Evolutionary conservation across 2,329 filamentous ascomycete species (phyloP), one percentile per base, ranked within the genome.

Genomic region (Penicillium vulpinum): DNA sequence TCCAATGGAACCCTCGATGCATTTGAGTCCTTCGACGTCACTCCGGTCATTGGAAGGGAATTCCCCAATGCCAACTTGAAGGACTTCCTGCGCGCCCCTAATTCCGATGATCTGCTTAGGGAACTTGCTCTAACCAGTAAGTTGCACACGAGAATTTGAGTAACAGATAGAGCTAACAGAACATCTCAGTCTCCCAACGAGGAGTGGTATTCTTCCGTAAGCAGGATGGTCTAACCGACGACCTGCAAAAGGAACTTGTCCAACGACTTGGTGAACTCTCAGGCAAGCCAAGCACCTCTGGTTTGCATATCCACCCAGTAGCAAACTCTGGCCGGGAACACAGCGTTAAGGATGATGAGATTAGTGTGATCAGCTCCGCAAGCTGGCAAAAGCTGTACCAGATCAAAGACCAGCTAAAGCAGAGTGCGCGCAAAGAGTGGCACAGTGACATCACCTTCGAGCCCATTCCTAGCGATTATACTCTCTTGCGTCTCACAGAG

Each of bases 161-260:
- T n/a, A n/a, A n/a, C n/a, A n/a, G n/a, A n/a, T n/a, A n/a, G n/a
- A n/a, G n/a, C n/a, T n/a, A n/a, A n/a, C n/a, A n/a, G n/a, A n/a
- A n/a, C 3, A 13, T 8, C 2, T 8, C 41, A 81, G 81, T 83
- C 47, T 83, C 80, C 2, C 77, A 81, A 58, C 75, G 80, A 7
- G 80, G 81, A 1, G 80, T 84, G 0, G 78, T 83, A 18, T 83
- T 83, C 70, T 82, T 83, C 70, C 78, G 81, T 44, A 76, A 77
- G 43, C 81, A 84, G 59, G 73, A 80, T 62, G 73, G 75, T 35
- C 70, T 84, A 13, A 76, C 73, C 47, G 75, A 82, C 41, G 74
- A 80, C 5, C 72, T 80, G 15, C 81, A 84, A 61, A 85, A 85
- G 69, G 69, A 78, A 18, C 76, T 84, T 15, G 76, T 77, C 44